Percentiles rank a stretch among this genome's conserved stretches.
phyloP scores from a whole-genome alignment of 805 yeast genomes.

The Wickerhamiella occidentalis region DNA sequence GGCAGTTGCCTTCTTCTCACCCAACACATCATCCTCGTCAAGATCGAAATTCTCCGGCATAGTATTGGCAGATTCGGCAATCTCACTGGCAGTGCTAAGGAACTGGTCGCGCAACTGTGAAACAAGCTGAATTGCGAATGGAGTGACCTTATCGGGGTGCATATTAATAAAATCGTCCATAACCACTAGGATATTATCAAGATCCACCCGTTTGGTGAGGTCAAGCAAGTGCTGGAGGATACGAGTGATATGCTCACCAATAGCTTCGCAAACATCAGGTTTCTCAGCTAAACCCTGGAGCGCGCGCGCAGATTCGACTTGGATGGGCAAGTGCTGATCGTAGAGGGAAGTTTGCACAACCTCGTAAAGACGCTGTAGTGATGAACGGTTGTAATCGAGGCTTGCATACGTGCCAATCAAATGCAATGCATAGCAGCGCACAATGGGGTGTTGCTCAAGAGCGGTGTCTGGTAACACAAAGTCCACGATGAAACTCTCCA shows the following conservation, averaged over 20 bases:
- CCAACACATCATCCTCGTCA: constrained; percentile 6
- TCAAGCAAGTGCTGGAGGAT: constrained; percentile 69
- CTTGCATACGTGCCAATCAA: constrained; percentile 47
- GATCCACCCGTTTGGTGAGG: constrained; percentile 69
- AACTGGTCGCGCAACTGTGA: constrained; percentile 53
- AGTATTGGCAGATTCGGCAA: constrained; percentile 40
- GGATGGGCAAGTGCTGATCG: constrained; percentile 55
- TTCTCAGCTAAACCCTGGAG: constrained; percentile 63
- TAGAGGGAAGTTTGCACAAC: constrained; percentile 32
- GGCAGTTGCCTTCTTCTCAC: constrained; percentile 7
- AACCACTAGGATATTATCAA: constrained; percentile 75
- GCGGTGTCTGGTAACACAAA: constrained; percentile 62
- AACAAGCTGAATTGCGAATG: constrained; percentile 69
- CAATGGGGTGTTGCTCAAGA: constrained; percentile 44
- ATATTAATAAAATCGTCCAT: constrained; percentile 93
- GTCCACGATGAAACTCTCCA: constrained; percentile 54
- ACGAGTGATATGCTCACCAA: constrained; percentile 58
- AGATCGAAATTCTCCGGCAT: constrained; percentile 29
- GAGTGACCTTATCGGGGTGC: constrained; percentile 78
- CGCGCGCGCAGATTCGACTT: constrained; percentile 73
- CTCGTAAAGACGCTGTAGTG: constrained; percentile 42
- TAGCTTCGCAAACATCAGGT: constrained; percentile 53
- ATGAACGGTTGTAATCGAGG: constrained; percentile 49
- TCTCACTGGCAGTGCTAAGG: constrained; percentile 52
- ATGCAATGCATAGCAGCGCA: constrained; percentile 50